These are phyloP conservation scores for Tolypocladium sp. DNA, from an alignment of 2,329 filamentous ascomycete genomes.

Conservation along the genomic window DNA sequence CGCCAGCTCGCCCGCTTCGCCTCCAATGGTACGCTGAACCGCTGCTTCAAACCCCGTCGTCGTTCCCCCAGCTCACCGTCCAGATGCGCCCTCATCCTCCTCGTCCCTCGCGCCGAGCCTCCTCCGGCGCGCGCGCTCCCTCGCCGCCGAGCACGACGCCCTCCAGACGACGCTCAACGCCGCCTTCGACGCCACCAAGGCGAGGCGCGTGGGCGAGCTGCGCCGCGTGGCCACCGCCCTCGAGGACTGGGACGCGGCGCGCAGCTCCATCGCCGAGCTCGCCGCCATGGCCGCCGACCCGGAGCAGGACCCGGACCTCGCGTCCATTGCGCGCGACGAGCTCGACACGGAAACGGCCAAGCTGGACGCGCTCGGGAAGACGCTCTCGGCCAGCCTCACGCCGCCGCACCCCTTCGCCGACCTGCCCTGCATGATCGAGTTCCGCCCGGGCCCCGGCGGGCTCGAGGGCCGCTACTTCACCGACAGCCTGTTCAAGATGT, in stretches of 20 bases:
- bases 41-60: too few relatives aligned
- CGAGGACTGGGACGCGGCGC: slow-evolving; percentile 47
- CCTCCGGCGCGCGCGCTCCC: slow-evolving; percentile 47
- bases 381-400: slow-evolving; percentile 68
- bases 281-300: slow-evolving; percentile 29
- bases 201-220: slow-evolving; percentile 53
- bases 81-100: not conserved
- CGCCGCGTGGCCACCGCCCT: slow-evolving; percentile 48
- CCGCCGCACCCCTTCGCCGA: slow-evolving; percentile 85
- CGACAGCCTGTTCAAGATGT: slow-evolving; percentile 83
- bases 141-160: slow-evolving; percentile 47
- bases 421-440: slow-evolving; percentile 83
- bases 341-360: slow-evolving; percentile 54
- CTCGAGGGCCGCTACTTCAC: slow-evolving; percentile 88
- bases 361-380: slow-evolving; percentile 54
- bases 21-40: slow-evolving; percentile 18
- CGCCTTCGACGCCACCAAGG: slow-evolving; percentile 46
- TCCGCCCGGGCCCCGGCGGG: slow-evolving; percentile 85
- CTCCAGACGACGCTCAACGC: slow-evolving; percentile 41
- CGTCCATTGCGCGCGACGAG: slow-evolving; percentile 72
- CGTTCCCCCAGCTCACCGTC: slow-evolving; percentile 7
- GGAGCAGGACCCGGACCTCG: slow-evolving; percentile 59
- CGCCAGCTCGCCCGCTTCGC: slow-evolving; percentile 20
- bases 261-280: slow-evolving; percentile 45
- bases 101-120: slow-evolving; percentile 40